These are phyloP conservation scores for Pistacia atlantica DNA, from an alignment of 345 rosid species.

Conservation along the genomic window DNA sequence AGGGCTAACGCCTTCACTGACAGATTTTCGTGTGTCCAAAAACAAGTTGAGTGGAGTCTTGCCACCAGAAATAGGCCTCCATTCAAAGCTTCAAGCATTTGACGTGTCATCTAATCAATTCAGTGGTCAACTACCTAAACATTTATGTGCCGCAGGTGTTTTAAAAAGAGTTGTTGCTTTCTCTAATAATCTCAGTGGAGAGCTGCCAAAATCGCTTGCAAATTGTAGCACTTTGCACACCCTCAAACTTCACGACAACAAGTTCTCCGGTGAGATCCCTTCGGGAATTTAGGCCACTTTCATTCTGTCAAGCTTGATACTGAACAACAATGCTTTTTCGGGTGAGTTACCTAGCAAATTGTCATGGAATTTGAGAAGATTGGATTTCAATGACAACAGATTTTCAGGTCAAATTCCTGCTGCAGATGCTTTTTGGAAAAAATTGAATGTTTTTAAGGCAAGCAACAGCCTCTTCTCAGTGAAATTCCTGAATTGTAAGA, in stretches of 20 bases:
- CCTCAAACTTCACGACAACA: slow-evolving; percentile 67
- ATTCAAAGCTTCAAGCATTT: slow-evolving; percentile 59
- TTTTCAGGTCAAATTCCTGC: slow-evolving; percentile 78
- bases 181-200: slow-evolving; percentile 65
- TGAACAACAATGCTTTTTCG: slow-evolving; percentile 68
- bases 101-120: slow-evolving; percentile 65
- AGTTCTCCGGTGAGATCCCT: slow-evolving; percentile 81
- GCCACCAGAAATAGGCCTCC: slow-evolving; percentile 68
- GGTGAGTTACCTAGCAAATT: slow-evolving; percentile 63
- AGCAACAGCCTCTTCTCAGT: slow-evolving; percentile 72
- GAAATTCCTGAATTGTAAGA: slow-evolving; percentile 37
- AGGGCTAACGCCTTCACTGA: slow-evolving; percentile 51
- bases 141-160: slow-evolving; percentile 68
- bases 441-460: slow-evolving; percentile 54
- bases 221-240: slow-evolving; percentile 54
- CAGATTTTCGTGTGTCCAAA: slow-evolving; percentile 36
- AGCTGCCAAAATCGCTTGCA: slow-evolving; percentile 67
- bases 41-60: slow-evolving; percentile 67
- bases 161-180: slow-evolving; percentile 62
- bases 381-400: slow-evolving; percentile 67
- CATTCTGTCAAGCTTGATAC: slow-evolving; percentile 49
- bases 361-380: slow-evolving; percentile 66
- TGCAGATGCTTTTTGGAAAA: slow-evolving; percentile 52
- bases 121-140: slow-evolving; percentile 65
- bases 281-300: slow-evolving; percentile 57